Base-by-base conservation (phyloP, 495 filamentous ascomycete genomes). In the Penicillium dipodomyicola region DNA sequence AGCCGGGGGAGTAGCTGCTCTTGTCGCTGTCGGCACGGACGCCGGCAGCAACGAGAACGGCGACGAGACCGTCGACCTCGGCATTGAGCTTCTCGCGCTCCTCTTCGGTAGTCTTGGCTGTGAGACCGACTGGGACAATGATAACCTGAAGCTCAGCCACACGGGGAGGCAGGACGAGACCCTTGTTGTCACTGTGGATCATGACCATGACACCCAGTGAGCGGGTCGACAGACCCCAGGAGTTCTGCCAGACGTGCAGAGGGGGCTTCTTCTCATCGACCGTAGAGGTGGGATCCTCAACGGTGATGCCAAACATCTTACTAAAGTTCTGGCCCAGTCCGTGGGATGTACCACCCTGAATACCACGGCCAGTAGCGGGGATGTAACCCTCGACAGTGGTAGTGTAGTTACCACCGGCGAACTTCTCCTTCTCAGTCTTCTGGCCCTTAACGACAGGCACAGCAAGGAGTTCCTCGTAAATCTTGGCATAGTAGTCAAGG, bases 201-300 rank as follows among this genome's bases (percentile, higher is more conserved):
- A 98, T 95, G 62, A 96, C 88, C 92, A 97, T 97, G 67, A 97
- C 90, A 73, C 93, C 93, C 63, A 98, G 92, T 27, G 90, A 86
- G 68, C 94, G 88, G 46, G 93, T 98, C 5, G 91, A 96, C 39
- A 97, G 84, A 75, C 94, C 94, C 94, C 94, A 98, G 5, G 90
- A 96, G 78, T 98, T 98, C 70, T 98, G 94, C 91, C 92, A 97
- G 25, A 97, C 92, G 63, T 90, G 69, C 54, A 96, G 72, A 56
- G 87, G 83, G 50, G 80, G 73, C 51, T 82, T 80, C 67, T 80
- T 84, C 67, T 93, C 87, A 41, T 85, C 90, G 35, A 85, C 82
- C 72, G 90, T 90, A 48, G 80, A 74, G 49, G 83, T 79, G 12
- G 95, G 95, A 66, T 97, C 91, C 72, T 98, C 93, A 17, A 98